Percentiles rank a stretch among this genome's conserved stretches.
These are phyloP conservation scores for Blastocladiella emersonii DNA, from an alignment of 371 early-diverging fungal genomes.

Conservation along the genomic window DNA sequence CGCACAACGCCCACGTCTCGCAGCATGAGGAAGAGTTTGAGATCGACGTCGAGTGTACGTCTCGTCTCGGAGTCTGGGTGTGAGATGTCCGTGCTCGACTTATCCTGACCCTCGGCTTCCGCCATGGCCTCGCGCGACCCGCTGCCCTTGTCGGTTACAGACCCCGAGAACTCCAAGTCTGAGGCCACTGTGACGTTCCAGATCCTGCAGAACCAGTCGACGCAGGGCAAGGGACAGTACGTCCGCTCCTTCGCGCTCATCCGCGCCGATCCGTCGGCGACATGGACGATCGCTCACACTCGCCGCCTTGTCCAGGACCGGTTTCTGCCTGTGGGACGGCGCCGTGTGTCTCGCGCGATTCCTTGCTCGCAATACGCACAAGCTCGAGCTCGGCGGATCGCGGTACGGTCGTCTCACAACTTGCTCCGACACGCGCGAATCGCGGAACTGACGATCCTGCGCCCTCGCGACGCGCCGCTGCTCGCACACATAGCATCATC, in stretches of 20 bases:
- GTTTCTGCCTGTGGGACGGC: conserved; percentile 2
- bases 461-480: no score
- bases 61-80: no score
- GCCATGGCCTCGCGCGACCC: no score
- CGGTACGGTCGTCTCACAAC: background rate
- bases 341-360: background rate
- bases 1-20: background rate
- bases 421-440: no score
- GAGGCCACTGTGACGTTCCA: background rate
- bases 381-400: background rate
- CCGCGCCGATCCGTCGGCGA: background rate
- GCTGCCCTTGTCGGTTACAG: no score
- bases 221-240: background rate
- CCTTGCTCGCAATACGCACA: background rate
- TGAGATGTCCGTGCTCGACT: no score
- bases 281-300: background rate
- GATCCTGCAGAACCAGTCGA: background rate
- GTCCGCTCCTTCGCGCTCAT: background rate
- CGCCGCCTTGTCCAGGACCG: background rate
- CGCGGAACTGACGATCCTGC: no score
- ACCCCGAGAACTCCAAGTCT: no score
- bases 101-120: no score
- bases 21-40: background rate
- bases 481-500: background rate
- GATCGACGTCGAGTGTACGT: background rate